A percentile compares a stretch with the other conserved stretches of the same genome.
phyloP scores from a whole-genome alignment of 1,139 yeast species.

The Suhomyces yuchorum region DNA sequence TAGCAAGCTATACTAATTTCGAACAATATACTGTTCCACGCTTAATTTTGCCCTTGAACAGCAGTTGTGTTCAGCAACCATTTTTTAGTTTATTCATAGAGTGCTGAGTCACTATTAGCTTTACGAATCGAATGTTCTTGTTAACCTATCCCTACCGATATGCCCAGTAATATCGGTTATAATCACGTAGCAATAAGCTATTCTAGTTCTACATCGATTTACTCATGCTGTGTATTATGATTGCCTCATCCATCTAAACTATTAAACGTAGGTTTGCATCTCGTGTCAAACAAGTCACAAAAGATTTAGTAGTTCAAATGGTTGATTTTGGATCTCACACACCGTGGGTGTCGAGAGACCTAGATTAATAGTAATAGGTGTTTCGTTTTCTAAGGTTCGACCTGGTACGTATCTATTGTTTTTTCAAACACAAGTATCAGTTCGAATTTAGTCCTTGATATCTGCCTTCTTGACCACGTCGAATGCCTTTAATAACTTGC shows the following conservation, averaged over 20 bases:
- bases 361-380: neutral
- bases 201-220: neutral
- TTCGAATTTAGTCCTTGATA: neutral
- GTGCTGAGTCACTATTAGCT: neutral
- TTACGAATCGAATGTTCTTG: neutral
- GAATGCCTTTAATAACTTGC: conserved; percentile 89
- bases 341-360: neutral
- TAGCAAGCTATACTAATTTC: neutral
- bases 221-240: conserved; percentile 2
- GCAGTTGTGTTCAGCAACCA: neutral
- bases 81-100: neutral
- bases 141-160: no score
- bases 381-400: neutral
- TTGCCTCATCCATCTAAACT: neutral
- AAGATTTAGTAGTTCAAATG: neutral
- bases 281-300: conserved; percentile 14
- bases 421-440: neutral
- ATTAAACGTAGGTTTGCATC: neutral
- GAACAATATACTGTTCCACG: neutral
- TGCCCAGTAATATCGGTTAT: no score
- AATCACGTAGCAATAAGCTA: neutral
- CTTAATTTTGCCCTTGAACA: neutral
- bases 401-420: neutral
- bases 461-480: conserved; percentile 59
- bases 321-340: neutral